Evolutionary conservation across 78 protist genomes (phyloP).

Genomic region (Chrysochromulina parva): DNA sequence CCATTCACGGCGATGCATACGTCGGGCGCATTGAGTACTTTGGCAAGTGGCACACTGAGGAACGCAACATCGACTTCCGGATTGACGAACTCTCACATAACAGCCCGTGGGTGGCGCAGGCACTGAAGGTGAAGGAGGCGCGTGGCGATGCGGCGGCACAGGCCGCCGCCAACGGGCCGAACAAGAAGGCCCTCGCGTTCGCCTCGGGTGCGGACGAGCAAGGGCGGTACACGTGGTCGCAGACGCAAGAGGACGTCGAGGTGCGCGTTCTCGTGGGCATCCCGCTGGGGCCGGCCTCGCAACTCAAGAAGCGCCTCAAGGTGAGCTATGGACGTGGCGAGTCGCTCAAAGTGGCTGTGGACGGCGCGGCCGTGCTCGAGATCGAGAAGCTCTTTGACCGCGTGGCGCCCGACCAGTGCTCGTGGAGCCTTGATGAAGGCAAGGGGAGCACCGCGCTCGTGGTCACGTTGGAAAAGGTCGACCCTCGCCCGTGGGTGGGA

Average conservation of each 20-base stretch:
- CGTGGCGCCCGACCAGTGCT: not conserved
- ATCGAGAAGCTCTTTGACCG: not conserved
- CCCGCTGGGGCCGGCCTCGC: too few species aligned
- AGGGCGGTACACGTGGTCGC: not conserved
- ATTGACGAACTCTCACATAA: not conserved
- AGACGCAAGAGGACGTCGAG: conserved; percentile 25
- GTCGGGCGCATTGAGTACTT: not conserved
- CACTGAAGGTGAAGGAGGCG: not conserved
- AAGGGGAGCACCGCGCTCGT: too few species aligned
- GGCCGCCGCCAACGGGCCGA: not conserved
- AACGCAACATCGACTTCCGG: not conserved
- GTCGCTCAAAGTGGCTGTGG: not conserved
- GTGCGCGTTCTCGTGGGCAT: not conserved
- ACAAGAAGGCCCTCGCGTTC: not conserved
- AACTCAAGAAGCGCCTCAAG: not conserved
- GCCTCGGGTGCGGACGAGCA: not conserved
- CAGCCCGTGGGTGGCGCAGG: not conserved
- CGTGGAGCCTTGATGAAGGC: not conserved
- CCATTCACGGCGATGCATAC: conserved; percentile 20
- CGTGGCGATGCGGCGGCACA: not conserved
- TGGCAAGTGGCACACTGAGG: not conserved
- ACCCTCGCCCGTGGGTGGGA: too few species aligned
- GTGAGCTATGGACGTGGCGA: not conserved
- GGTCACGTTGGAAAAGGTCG: too few species aligned
- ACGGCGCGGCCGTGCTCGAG: not conserved